These are phyloP conservation scores for Lineolata rhizophorae DNA, from an alignment of 495 filamentous ascomycete genomes.

Conservation along the genomic window DNA sequence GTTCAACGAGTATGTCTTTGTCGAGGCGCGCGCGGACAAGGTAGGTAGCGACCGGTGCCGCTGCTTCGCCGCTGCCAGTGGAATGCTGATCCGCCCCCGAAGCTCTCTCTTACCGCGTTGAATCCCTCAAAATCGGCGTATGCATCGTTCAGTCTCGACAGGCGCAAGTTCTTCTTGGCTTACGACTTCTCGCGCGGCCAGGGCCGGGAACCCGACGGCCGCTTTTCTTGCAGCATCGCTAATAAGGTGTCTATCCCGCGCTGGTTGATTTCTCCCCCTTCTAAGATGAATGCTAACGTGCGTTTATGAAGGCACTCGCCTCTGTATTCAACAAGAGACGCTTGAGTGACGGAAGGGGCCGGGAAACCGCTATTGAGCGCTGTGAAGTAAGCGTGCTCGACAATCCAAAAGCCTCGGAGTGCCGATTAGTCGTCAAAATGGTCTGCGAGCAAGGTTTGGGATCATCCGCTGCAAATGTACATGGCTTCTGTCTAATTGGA, in stretches of 20 bases:
- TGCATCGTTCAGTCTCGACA: constrained; percentile 54
- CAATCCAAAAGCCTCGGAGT: constrained; percentile 43
- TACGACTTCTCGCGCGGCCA: constrained; percentile 38
- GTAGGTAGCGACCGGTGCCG: constrained; percentile 21
- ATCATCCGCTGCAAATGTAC: not conserved
- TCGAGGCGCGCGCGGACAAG: constrained; percentile 59
- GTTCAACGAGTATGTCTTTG: constrained; percentile 73
- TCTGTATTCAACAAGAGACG: constrained; percentile 23
- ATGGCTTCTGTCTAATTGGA: not conserved
- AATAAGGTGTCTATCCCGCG: too few relatives aligned
- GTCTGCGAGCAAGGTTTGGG: constrained; percentile 59
- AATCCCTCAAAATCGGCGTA: constrained; percentile 92
- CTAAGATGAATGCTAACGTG: too few relatives aligned
- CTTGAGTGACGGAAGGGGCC: constrained; percentile 45
- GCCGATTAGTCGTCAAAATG: constrained; percentile 61
- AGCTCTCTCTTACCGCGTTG: constrained; percentile 65
- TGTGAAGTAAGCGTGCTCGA: constrained; percentile 77
- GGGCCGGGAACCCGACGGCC: too few relatives aligned
- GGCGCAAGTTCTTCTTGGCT: constrained; percentile 54
- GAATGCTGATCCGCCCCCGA: not conserved
- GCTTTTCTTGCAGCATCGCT: too few relatives aligned
- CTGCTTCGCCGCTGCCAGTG: too few relatives aligned
- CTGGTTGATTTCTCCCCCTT: too few relatives aligned
- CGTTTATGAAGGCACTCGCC: constrained; percentile 2
- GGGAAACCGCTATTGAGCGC: constrained; percentile 58